A percentile compares a stretch with the other conserved stretches of the same genome.
Evolutionary conservation across 371 early-diverging fungal species (phyloP).

Genomic region (Lichtheimia ornata): DNA sequence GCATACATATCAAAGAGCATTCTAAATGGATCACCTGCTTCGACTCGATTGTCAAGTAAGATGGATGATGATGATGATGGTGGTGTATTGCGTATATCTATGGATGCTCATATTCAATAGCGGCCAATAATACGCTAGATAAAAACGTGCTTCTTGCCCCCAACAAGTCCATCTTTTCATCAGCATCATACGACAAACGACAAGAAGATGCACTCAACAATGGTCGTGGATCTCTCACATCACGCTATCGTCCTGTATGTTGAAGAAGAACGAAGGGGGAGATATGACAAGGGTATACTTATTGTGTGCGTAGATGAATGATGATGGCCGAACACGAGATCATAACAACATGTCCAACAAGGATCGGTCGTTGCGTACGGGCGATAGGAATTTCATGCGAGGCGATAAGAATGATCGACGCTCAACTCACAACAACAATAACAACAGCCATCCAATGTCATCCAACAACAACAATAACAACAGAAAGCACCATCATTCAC

Average conservation of each 20-base stretch:
- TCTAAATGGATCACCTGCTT: slow-evolving; percentile 29
- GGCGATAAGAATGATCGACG: slow-evolving; percentile 9
- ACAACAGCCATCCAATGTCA: neutral
- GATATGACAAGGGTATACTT: no score
- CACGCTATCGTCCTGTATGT: slow-evolving; percentile 22
- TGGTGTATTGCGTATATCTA: no score
- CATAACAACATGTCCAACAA: slow-evolving; percentile 7
- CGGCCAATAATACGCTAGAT: slow-evolving; percentile 21
- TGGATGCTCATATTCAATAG: neutral
- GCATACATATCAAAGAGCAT: slow-evolving; percentile 37
- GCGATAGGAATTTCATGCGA: neutral
- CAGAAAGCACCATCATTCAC: no score
- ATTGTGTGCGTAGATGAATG: neutral
- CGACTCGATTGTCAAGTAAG: slow-evolving; percentile 36
- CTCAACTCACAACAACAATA: neutral
- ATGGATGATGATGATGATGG: neutral
- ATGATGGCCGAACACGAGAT: slow-evolving; percentile 11
- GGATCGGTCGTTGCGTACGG: slow-evolving; percentile 1
- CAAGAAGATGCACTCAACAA: slow-evolving; percentile 34
- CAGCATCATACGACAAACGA: slow-evolving; percentile 52
- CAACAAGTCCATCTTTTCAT: slow-evolving; percentile 59
- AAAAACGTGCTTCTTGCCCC: slow-evolving; percentile 60
- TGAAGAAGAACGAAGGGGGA: no score
- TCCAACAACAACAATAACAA: neutral
- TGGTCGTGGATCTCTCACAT: slow-evolving; percentile 1